These are phyloP conservation scores for Podospora pseudopauciseta DNA, from an alignment of 495 filamentous ascomycete species.

Conservation along the genomic window DNA sequence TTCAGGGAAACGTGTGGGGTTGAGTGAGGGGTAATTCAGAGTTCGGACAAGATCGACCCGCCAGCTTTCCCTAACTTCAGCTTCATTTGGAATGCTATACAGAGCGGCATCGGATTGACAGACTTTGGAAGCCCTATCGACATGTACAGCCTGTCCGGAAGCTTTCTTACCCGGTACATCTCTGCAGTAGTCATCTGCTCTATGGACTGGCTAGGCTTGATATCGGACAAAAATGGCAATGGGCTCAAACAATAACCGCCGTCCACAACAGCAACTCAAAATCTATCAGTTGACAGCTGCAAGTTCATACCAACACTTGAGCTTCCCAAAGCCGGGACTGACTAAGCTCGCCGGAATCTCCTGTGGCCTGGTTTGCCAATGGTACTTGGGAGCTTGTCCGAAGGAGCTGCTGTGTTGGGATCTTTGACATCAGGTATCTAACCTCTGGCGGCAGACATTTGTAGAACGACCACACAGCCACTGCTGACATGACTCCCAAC, in stretches of 20 bases:
- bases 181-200: not conserved
- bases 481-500: not conserved
- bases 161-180: not conserved
- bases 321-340: not conserved
- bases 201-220: too few species aligned
- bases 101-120: not conserved
- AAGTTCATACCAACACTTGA: not conserved
- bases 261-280: too few species aligned
- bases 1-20: not conserved
- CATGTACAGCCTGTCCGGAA: not conserved
- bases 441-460: not conserved
- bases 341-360: not conserved
- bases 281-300: not conserved
- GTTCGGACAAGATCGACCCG: not conserved
- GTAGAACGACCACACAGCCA: not conserved
- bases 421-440: not conserved
- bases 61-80: not conserved
- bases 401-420: too few species aligned
- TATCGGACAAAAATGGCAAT: too few species aligned
- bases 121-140: not conserved
- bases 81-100: not conserved
- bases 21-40: not conserved
- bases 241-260: too few species aligned
- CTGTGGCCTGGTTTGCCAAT: not conserved
- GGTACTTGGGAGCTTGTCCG: not conserved